Percentiles rank a stretch among this genome's conserved stretches.
phyloP scores from a whole-genome alignment of 306 rosid species.

The Cyamopsis tetragonoloba region DNA sequence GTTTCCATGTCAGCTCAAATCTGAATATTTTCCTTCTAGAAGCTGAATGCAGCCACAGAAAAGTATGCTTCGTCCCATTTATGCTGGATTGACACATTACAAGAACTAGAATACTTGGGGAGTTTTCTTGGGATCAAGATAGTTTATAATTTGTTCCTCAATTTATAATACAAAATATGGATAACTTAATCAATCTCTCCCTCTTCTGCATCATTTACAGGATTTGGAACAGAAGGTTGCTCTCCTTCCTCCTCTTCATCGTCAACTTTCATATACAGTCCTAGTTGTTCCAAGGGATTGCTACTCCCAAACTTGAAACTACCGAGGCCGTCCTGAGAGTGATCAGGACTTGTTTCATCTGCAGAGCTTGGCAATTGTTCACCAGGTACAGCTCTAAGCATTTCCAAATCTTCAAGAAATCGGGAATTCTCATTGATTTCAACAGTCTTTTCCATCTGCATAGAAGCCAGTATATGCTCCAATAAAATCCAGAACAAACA shows the following conservation, averaged over 20 bases:
- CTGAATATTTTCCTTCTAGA: conserved; percentile 1
- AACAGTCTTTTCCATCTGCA: conserved; percentile 83
- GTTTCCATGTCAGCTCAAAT: neutral
- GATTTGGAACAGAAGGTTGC: conserved; percentile 37
- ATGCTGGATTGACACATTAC: neutral
- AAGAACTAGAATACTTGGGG: conserved; percentile 12
- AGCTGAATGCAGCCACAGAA: conserved; percentile 8
- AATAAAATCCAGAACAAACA: conserved; percentile 24
- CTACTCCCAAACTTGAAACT: conserved; percentile 65
- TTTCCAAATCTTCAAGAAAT: conserved; percentile 73
- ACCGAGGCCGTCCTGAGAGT: conserved; percentile 61
- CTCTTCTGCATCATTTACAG: conserved; percentile 69
- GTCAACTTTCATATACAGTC: conserved; percentile 69
- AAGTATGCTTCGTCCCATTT: neutral
- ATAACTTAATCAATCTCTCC: conserved; percentile 67
- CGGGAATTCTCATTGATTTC: conserved; percentile 76
- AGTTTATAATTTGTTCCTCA: conserved; percentile 18
- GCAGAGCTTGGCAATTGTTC: conserved; percentile 62
- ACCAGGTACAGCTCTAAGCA: conserved; percentile 60
- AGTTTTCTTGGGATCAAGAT: conserved; percentile 10
- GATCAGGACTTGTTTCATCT: conserved; percentile 69
- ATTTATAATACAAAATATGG: conserved; percentile 19
- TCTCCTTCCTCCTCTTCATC: conserved; percentile 80
- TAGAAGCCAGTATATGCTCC: conserved; percentile 25
- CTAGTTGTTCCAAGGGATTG: conserved; percentile 75